Evolutionary conservation across 2,329 filamentous ascomycete species (phyloP).

Genomic region (Diaporthe velutina): DNA sequence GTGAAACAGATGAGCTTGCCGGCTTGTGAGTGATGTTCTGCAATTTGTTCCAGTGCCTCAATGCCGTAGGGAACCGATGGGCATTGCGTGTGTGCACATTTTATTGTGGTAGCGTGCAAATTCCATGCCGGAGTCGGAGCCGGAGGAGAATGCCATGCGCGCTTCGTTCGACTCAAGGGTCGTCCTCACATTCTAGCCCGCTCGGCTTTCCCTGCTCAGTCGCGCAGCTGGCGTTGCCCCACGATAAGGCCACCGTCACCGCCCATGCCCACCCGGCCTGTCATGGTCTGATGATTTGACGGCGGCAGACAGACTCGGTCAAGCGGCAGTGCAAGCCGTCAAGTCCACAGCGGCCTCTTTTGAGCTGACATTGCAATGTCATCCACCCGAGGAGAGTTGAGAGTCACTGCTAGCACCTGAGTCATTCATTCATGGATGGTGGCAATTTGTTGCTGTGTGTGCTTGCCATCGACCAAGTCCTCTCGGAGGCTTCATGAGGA

Average conservation of each 20-base stretch:
- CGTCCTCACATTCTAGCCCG: neutral
- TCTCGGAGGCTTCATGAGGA: neutral
- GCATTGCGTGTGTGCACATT: conserved; percentile 15
- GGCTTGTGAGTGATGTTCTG: neutral
- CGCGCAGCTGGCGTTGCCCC: conserved; percentile 23
- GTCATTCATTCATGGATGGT: conserved; percentile 2
- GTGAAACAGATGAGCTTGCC: neutral
- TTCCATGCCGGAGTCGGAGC: conserved; percentile 26
- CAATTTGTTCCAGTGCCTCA: neutral
- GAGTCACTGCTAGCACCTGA: neutral
- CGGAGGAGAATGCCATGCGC: conserved; percentile 4
- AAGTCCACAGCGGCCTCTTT: neutral
- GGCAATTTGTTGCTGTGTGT: neutral
- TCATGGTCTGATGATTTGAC: conserved; percentile 20
- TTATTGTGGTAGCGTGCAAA: conserved; percentile 26
- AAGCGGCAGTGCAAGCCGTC: neutral
- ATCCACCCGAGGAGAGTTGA: neutral
- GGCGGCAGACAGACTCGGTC: neutral
- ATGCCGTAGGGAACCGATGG: neutral
- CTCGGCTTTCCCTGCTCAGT: conserved; percentile 3
- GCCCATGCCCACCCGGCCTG: neutral
- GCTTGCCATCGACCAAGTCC: neutral
- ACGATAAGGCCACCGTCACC: conserved; percentile 24
- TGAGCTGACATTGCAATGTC: conserved; percentile 1
- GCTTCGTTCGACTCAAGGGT: conserved; percentile 15